Percentiles rank a stretch among this genome's conserved stretches.
phyloP scores from a whole-genome alignment of 768 basidiomycete genomes.

The Hericium alpestre region DNA sequence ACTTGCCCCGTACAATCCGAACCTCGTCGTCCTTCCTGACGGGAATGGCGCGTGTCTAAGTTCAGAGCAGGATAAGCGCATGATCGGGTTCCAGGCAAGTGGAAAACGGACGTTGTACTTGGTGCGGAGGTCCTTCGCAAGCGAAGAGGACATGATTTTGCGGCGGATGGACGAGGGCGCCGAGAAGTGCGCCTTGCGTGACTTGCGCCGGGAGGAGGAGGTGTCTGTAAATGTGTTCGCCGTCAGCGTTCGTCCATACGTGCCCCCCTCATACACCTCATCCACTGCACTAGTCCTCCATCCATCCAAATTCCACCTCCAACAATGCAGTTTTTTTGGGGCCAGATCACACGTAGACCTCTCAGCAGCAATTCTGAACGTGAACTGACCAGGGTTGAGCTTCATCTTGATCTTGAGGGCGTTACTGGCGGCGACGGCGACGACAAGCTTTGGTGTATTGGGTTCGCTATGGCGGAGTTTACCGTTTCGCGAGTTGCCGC shows the following conservation, averaged over 20 bases:
- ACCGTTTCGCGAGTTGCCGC: slow-evolving; percentile 1
- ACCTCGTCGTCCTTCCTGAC: slow-evolving; percentile 99
- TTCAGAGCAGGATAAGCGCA: slow-evolving; percentile 3
- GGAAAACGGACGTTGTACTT: slow-evolving; percentile 73
- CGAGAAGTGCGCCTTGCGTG: slow-evolving; percentile 94
- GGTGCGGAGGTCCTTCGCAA: slow-evolving; percentile 87
- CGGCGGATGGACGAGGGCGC: slow-evolving; percentile 92
- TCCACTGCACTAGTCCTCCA: slow-evolving; percentile 21
- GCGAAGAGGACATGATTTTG: slow-evolving; percentile 94
- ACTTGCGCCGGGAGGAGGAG: slow-evolving; percentile 93
- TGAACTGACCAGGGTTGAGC: slow-evolving; percentile 69
- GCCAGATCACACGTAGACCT: slow-evolving; percentile 15
- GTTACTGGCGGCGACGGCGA: slow-evolving; percentile 40
- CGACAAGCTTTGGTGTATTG: slow-evolving; percentile 7
- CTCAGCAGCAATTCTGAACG: slow-evolving; percentile 14
- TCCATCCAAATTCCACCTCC: slow-evolving; percentile 40
- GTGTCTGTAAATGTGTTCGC: slow-evolving; percentile 41
- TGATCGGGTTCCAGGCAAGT: neutral
- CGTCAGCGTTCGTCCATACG: slow-evolving; percentile 21
- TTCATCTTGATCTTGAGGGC: slow-evolving; percentile 63
- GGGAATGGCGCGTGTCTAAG: slow-evolving; percentile 79
- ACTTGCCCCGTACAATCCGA: slow-evolving; percentile 90
- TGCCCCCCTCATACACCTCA: slow-evolving; percentile 12
- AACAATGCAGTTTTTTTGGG: slow-evolving; percentile 17
- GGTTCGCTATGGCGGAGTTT: slow-evolving; percentile 9